Percentiles rank a stretch among this genome's conserved stretches.
Evolutionary conservation across 108 stramenopile species (phyloP).

Genomic region (Pseudonitzschia pungens): DNA sequence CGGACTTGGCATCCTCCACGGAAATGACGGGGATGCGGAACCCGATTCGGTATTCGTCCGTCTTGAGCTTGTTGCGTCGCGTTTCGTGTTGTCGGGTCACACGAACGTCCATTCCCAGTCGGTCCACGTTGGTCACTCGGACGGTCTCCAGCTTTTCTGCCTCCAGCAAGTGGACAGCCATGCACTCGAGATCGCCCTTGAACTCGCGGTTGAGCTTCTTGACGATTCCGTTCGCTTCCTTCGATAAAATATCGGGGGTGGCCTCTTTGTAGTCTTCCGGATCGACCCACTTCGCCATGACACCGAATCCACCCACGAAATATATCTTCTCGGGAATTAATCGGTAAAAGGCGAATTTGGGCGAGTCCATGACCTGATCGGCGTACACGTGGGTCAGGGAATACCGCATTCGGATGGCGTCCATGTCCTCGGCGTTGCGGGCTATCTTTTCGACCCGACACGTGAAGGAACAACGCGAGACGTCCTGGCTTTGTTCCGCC

Average conservation of each 20-base stretch:
- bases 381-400: constrained; percentile 92
- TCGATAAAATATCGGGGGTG: constrained; percentile 91
- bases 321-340: constrained; percentile 86
- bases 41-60: constrained; percentile 95
- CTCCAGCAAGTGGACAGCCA: constrained; percentile 67
- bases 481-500: constrained; percentile 59
- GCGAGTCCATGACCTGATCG: constrained; percentile 93
- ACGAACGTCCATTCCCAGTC: constrained; percentile 95
- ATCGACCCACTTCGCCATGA: constrained; percentile 91
- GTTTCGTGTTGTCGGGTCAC: constrained; percentile 75
- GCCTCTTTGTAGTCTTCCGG: constrained; percentile 82
- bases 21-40: constrained; percentile 90
- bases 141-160: constrained; percentile 56
- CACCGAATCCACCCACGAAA: constrained; percentile 97
- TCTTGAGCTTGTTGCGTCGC: constrained; percentile 78
- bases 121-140: constrained; percentile 89
- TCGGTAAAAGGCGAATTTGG: constrained; percentile 92
- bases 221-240: constrained; percentile 84
- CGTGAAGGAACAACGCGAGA: constrained; percentile 93
- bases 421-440: constrained; percentile 73
- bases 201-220: constrained; percentile 69
- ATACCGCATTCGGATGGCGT: constrained; percentile 87
- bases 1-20: constrained; percentile 97
- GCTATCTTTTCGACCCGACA: constrained; percentile 76
- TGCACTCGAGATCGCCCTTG: constrained; percentile 60